Base-by-base conservation (phyloP, 1,284 basidiomycete species). In the Lentinula novae-zelandiae region DNA sequence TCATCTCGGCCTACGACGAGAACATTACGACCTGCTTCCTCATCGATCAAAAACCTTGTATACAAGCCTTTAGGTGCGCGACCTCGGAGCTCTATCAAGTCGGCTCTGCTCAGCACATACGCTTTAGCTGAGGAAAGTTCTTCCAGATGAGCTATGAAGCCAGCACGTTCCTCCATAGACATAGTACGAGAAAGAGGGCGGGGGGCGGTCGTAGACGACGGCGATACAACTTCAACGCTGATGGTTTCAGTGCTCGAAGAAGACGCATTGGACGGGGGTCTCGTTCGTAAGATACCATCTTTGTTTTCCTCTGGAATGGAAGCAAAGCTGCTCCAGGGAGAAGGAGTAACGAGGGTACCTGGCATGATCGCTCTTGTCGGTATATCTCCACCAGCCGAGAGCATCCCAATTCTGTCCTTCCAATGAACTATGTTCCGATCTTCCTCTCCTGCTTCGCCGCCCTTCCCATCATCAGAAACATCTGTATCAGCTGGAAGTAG, bases 1-100 rank as follows among this genome's bases (percentile, higher is more conserved):
- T 75, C 70, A 40, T 84, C 77, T n/a, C 72, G 74, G 33, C 83
- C 84, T 22, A 79, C 63, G 40, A 86, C 73, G 44, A 86, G 70
- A 36, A 85, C 49, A 22, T 63, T 60, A 17, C 33, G 69, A 51
- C 78, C 80, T 48, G 77, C 70, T 59, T 73, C 70, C 15, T 74
- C 72, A 38, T 69, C 69, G 50, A 68, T 70, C 62, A 71, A 20
- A n/a, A 38, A 10, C 54, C 46, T 56, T 22, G 55, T 60, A 33
- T 60, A 54, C 7, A 60, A 34, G 10, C 57, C 50, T 55, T 51
- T 49, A 12, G 62, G 60, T 39, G 20, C 57, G 64, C 40, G 65
- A 5, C 67, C 65, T 34, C 72, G 70, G 31, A 82, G 71, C 22
- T 61, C 68, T 13, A 71, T 68, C 13, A 83, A 66, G 58, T 84